phyloP scores from a whole-genome alignment of 2,329 filamentous ascomycete species.

The Venturia nashicola region DNA sequence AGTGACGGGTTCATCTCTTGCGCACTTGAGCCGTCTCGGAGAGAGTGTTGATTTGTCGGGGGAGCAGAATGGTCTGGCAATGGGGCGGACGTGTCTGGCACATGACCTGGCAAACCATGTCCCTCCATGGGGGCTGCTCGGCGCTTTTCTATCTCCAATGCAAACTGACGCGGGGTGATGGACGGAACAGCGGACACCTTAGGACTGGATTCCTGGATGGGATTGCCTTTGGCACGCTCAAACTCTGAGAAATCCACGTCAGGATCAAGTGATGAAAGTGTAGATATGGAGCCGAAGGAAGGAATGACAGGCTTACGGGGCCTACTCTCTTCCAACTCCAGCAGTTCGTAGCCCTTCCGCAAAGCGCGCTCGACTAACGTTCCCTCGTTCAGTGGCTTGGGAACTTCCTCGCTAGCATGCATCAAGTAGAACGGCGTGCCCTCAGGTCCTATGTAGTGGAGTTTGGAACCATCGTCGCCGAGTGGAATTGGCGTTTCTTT shows the following conservation, averaged over 20 bases:
- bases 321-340: neutral
- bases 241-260: neutral
- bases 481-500: conserved; percentile 14
- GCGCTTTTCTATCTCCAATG: neutral
- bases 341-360: neutral
- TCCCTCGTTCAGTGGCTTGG: neutral
- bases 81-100: neutral
- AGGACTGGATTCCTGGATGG: neutral
- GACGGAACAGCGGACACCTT: neutral
- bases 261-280: neutral
- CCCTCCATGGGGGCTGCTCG: neutral
- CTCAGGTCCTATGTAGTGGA: conserved; percentile 20
- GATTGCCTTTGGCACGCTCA: neutral
- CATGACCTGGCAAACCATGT: neutral
- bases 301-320: neutral
- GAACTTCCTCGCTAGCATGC: conserved; percentile 14
- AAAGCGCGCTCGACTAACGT: neutral
- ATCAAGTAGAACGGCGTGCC: conserved; percentile 22
- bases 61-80: neutral
- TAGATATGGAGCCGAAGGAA: neutral
- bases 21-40: neutral
- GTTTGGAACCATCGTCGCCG: conserved; percentile 3
- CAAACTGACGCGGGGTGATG: neutral
- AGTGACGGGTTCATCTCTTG: neutral
- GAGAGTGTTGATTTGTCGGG: neutral